These are phyloP conservation scores for Fusarium keratoplasticum DNA, from an alignment of 2,329 filamentous ascomycete genomes.

Conservation along the genomic window DNA sequence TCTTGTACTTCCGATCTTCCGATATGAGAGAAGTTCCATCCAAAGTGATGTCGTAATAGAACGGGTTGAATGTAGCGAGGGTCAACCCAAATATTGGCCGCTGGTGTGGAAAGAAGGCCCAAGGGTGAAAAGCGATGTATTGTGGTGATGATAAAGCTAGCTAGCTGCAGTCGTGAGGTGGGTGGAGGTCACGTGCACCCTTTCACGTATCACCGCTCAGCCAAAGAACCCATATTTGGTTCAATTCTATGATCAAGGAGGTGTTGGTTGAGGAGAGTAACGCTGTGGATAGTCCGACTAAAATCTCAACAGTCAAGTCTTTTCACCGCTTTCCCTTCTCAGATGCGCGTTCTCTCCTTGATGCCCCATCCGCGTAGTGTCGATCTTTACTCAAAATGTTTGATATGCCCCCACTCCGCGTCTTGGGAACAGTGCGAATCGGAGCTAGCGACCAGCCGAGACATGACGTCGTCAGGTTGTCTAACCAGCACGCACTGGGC, in stretches of 20 bases:
- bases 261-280: neutral
- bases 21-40: neutral
- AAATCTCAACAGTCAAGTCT: neutral
- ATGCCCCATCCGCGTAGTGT: neutral
- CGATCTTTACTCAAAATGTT: neutral
- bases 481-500: neutral
- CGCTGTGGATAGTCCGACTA: neutral
- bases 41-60: constrained; percentile 22
- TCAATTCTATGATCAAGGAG: neutral
- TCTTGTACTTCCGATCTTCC: neutral
- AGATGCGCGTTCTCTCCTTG: neutral
- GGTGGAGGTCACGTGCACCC: no score
- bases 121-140: no score
- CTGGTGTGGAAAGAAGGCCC: no score
- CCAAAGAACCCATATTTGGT: neutral
- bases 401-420: neutral
- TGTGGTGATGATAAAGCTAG: no score
- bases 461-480: neutral
- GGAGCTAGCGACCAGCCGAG: neutral
- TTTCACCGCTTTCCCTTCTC: neutral
- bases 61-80: neutral
- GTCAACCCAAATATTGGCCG: neutral
- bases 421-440: neutral
- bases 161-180: no score
- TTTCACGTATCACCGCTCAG: neutral